A percentile compares a stretch with the other conserved stretches of the same genome.
Evolutionary conservation across 768 basidiomycete genomes (phyloP).

Genomic region (Dioszegia hungarica): DNA sequence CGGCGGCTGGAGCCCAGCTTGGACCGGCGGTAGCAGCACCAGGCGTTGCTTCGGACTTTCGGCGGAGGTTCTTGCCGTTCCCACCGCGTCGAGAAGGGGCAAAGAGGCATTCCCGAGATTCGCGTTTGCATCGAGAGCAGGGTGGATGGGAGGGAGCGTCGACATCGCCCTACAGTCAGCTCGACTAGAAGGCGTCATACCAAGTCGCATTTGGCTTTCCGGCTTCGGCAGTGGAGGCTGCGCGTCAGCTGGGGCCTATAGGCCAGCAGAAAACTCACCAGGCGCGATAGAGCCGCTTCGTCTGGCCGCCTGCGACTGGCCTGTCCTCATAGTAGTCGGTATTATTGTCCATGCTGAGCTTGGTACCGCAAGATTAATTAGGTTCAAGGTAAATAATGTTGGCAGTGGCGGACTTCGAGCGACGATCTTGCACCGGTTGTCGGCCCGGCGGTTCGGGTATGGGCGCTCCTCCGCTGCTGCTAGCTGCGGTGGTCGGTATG

Average conservation of each 20-base stretch:
- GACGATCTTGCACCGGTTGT: no score
- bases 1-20: background rate
- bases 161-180: slow-evolving; percentile 30
- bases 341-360: background rate
- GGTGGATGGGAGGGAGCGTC: slow-evolving; percentile 41
- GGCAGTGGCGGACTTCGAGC: no score
- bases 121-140: slow-evolving; percentile 39
- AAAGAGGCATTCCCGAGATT: slow-evolving; percentile 43
- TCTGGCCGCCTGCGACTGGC: slow-evolving; percentile 9
- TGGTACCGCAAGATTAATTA: background rate
- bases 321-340: background rate
- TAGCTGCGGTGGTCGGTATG: no score
- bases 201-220: slow-evolving; percentile 46
- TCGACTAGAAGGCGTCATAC: slow-evolving; percentile 4
- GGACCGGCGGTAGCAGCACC: background rate
- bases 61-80: slow-evolving; percentile 22
- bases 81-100: slow-evolving; percentile 39
- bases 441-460: no score
- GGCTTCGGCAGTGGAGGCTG: slow-evolving; percentile 37
- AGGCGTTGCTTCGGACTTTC: background rate
- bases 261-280: slow-evolving; percentile 18
- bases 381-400: no score
- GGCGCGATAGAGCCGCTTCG: slow-evolving; percentile 30
- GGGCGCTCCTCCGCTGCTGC: no score
- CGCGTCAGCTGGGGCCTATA: background rate